phyloP scores from a whole-genome alignment of 2,329 filamentous ascomycete genomes.

The Ilyonectria robusta region DNA sequence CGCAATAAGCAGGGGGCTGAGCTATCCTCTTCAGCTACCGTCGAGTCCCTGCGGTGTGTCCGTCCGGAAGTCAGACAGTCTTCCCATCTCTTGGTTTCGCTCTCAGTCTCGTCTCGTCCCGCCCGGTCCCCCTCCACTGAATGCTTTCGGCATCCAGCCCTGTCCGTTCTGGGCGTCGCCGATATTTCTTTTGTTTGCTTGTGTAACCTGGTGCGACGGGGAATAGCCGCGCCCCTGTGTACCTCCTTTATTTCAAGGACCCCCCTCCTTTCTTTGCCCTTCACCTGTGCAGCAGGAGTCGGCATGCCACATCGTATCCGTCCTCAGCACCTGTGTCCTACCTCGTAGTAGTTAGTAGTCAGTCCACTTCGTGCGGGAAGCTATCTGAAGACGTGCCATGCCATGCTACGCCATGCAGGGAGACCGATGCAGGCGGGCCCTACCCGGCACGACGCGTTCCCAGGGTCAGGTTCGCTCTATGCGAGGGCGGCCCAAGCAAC shows the following conservation, averaged over 20 bases:
- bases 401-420: slow-evolving; percentile 41
- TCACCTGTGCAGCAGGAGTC: not conserved
- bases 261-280: not conserved
- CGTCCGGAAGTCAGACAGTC: slow-evolving; percentile 10
- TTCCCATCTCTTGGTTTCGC: slow-evolving; percentile 12
- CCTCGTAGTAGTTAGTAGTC: not conserved
- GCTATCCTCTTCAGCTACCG: slow-evolving; percentile 22
- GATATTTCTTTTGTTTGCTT: slow-evolving; percentile 16
- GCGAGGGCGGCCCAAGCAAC: slow-evolving; percentile 11
- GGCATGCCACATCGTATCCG: not conserved
- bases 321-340: not conserved
- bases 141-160: slow-evolving; percentile 21
- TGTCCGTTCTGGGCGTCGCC: slow-evolving; percentile 8
- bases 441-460: slow-evolving; percentile 20
- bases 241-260: not conserved
- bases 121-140: slow-evolving; percentile 13
- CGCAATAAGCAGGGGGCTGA: slow-evolving; percentile 27
- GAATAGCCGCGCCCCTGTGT: not conserved
- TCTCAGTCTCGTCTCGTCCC: not conserved
- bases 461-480: slow-evolving; percentile 20
- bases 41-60: slow-evolving; percentile 14
- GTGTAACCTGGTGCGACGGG: not conserved
- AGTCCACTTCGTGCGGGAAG: not conserved
- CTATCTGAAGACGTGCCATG: slow-evolving; percentile 21
- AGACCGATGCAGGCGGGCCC: slow-evolving; percentile 34